Evolutionary conservation across 805 yeast genomes (phyloP), one percentile per base, ranked within the genome.

Genomic region (Saturnispora diversa): DNA sequence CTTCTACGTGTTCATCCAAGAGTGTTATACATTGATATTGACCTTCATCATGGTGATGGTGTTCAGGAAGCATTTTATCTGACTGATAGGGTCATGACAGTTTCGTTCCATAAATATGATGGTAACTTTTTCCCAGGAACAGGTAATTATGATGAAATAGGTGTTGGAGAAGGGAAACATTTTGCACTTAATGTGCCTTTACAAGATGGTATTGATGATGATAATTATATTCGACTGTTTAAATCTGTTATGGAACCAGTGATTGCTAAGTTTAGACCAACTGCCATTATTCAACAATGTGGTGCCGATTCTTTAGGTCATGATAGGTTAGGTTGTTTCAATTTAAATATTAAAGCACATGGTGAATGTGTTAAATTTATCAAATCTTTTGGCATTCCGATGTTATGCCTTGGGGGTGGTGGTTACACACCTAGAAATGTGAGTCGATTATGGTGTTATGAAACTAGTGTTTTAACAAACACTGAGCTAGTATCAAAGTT

Each of bases 51-150:
- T 56, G 97, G 97, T 33, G 97, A 90, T 62, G 97, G 97, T 49
- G 97, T 90, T 15, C 95, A 90, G 60, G 97, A 90, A 61, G 97
- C 97, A 1, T 90, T 90, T 56, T 84, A 90, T 64, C 75, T 92
- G 13, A 84, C 96, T 2, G 97, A 88, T 60, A 68, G 97, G 45
- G 97, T 88, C 34, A 87, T 88, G 96, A 88, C 97, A 1, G 88
- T 88, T 50, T 82, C 94, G 9, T 88, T 88, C 70, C 97, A 88
- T 69, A 90, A 87, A 63, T 90, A 80, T 60, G 75, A 75, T 52
- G 97, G 97, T 16, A 92, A 86, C 60, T 90, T 86, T 58, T 90
- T 90, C 71, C 98, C 98, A 3, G 97, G 96, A 11, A 90, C 98
- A 0, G 98, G 98, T 20, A 84, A 84, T 50, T 72, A 87, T 37